A percentile compares a stretch with the other conserved stretches of the same genome.
phyloP scores from a whole-genome alignment of 1,139 yeast species.

The Yamadazyma atlantica region DNA sequence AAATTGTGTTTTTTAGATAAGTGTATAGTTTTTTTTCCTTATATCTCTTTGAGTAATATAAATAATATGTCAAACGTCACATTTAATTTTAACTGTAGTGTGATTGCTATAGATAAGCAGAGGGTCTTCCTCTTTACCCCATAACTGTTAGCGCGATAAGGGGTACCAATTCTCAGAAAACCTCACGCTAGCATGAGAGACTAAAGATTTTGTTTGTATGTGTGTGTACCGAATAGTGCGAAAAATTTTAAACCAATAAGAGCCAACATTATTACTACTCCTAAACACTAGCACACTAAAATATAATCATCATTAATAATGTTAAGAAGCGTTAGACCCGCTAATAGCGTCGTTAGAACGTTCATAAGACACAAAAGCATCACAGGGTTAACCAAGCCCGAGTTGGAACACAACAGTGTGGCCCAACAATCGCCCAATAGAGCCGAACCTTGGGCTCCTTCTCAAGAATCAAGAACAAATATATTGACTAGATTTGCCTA shows the following conservation, averaged over 20 bases:
- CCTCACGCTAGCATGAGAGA: too few relatives aligned
- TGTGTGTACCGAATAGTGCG: background rate
- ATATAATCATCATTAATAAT: constrained; percentile 8
- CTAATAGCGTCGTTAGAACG: constrained; percentile 3
- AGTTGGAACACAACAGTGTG: constrained; percentile 33
- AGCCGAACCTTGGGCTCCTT: constrained; percentile 64
- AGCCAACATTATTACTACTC: background rate
- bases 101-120: background rate
- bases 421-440: constrained; percentile 77
- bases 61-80: background rate
- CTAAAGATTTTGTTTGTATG: background rate
- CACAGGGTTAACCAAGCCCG: constrained; percentile 40
- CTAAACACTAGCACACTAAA: background rate
- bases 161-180: background rate
- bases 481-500: constrained; percentile 55
- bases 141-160: background rate
- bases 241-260: constrained; percentile 2
- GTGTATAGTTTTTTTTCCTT: constrained; percentile 1
- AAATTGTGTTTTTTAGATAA: background rate
- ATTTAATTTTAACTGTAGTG: background rate
- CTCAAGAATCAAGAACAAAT: constrained; percentile 63
- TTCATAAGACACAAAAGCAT: constrained; percentile 15
- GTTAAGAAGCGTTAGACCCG: constrained; percentile 9
- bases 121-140: too few relatives aligned
- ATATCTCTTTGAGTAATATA: background rate